Base-by-base conservation (phyloP, 805 yeast genomes). In the Dipodascopsis uninucleata region DNA sequence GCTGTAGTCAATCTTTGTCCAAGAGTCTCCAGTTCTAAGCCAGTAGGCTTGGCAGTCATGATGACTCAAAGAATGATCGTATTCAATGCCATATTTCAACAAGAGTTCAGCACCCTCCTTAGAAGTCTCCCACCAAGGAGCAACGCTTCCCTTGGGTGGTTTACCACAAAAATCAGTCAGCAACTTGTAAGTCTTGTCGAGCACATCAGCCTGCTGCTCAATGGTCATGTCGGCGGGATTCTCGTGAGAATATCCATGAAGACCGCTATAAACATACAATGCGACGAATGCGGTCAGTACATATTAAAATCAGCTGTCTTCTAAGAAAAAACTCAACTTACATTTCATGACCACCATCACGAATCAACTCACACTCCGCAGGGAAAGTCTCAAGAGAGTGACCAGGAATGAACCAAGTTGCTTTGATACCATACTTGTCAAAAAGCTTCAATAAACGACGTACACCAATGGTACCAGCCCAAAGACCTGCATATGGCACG, bases 101-200 rank as follows among this genome's bases (percentile, higher is more conserved):
- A 66, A 45, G 55, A 66, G 59, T 37, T 65, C 58, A 9, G 61
- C 66, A 12, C 66, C 65, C 28, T 64, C 66, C 22, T 52, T 57
- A 2, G 66, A 59, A 12, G 68, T 65, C 43, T 65, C 68, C 69
- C 69, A 66, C 67, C 67, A 66, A 9, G 70, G 70, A 22, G 70
- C 69, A 28, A 62, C 67, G 18, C 60, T 57, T 3, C 70, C 70
- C 14, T 50, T 59, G 16, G 69, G 69, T 8, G 67, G 67, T 44
- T 62, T 63, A 5, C 69, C 70, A 34, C 59, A 48, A 39, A 66
- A 65, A 21, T 66, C 64, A 5, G 66, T 63, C 16, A 66, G 50
- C 26, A 65, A 47, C 46, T 55, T 57, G 50, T 57, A 63, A 4
- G 67, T 59, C 35, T 66, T 58, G 48, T 61, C 67, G 10, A 66